Percentiles rank a stretch among this genome's conserved stretches.
phyloP scores from a whole-genome alignment of 169 alveolate species.

The Eimeria necatrix region DNA sequence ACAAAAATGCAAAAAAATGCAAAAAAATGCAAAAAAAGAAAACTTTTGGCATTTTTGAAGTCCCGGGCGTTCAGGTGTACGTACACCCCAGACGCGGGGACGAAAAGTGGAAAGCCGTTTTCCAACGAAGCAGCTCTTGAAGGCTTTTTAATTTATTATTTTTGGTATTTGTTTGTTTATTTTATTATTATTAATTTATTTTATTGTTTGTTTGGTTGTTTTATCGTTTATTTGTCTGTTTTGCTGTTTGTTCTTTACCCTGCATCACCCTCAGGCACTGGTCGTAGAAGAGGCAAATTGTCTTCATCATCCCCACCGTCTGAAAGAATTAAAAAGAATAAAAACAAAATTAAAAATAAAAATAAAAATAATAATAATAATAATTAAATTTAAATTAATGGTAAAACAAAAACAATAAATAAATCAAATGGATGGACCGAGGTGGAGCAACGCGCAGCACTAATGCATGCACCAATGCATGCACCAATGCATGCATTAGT shows the following conservation, averaged over 20 bases:
- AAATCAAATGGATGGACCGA: too few relatives aligned
- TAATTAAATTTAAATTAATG: too few relatives aligned
- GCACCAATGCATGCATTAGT: too few relatives aligned
- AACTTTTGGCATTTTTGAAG: too few relatives aligned
- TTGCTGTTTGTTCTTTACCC: constrained; percentile 78
- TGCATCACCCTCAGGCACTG: constrained; percentile 93
- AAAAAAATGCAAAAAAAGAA: background rate
- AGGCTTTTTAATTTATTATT: background rate
- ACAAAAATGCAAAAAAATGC: constrained; percentile 77
- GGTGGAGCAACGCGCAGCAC: too few relatives aligned
- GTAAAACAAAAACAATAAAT: background rate
- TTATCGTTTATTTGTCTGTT: background rate
- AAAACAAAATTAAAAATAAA: too few relatives aligned
- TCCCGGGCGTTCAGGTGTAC: too few relatives aligned
- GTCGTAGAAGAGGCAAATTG: constrained; percentile 96
- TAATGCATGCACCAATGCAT: too few relatives aligned
- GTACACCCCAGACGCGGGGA: too few relatives aligned
- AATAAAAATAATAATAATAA: too few relatives aligned
- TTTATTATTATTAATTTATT: background rate
- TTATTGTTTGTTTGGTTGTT: background rate
- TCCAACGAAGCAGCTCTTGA: too few relatives aligned
- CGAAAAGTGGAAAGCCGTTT: too few relatives aligned
- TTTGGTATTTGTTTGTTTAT: background rate
- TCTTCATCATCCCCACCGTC: constrained; percentile 98
- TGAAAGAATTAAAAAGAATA: constrained; percentile 70